Evolutionary conservation across 1,139 yeast genomes (phyloP), one percentile per base, ranked within the genome.

Genomic region (Dujonia santamariae): DNA sequence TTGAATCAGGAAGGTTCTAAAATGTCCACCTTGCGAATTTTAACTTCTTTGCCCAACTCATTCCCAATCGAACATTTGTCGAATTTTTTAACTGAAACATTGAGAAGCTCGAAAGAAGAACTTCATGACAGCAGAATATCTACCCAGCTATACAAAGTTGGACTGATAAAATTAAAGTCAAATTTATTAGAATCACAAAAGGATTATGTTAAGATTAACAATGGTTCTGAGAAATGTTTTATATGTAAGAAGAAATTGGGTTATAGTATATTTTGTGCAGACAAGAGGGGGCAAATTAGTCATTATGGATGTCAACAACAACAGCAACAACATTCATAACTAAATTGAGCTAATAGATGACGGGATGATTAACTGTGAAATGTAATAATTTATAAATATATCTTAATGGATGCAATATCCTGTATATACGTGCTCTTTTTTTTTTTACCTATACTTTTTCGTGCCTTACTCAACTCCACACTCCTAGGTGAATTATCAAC

Each of bases 161-260:
- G 70, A 0, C 48, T 59, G 19, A 43, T 55, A 24, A 68, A 65
- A 37, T 39, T 63, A 15, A 57, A 57, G 29, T 55, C 61, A 35
- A 54, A 61, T 31, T 58, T 75, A 17, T 53, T 72, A 39, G 58
- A 48, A 45, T 38, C 66, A 45, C 51, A 69, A 56, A 47, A 65
- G 47, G 46, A 60, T 51, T 50, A 66, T 46, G 42, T 62, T 50
- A 19, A 54, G 56, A 44, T 72, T 54, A 37, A 63, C 50, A 43
- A 68, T 47, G 46, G 67, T 56, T 44, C 65, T 31, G 64, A 64
- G 29, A 26, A 62, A 2, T 87, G 96, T 50, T 51, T 61, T 1
- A 68, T 76, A 12, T 87, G 96, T 55, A 63, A 66, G 18, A 77
- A 77, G 43, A 56, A 72, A 16, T 62, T 85, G 26, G 88, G 88